Conservation (phyloP, 768 basidiomycete species). For the Rhizopogon vinicolor region DNA sequence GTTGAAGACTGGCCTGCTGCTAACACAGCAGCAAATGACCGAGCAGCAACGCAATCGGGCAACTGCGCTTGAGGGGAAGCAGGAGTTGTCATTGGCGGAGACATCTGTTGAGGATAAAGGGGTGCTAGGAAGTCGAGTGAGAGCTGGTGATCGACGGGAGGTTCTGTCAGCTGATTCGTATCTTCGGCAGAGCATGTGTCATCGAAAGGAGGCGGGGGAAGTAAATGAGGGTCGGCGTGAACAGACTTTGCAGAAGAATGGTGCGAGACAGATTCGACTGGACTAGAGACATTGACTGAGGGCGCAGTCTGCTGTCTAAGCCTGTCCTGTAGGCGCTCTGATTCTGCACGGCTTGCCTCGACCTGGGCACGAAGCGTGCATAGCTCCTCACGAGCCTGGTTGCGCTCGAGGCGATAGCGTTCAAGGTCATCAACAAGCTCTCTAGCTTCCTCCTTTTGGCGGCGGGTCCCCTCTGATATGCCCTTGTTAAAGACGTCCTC, state of each 20-base stretch:
- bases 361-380: conserved; percentile 28
- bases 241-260: conserved; percentile 6
- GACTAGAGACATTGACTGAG: conserved; percentile 3
- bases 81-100: conserved; percentile 23
- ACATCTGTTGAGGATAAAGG: conserved; percentile 15
- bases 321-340: conserved; percentile 25
- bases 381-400: conserved; percentile 29
- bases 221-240: background rate
- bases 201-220: conserved; percentile 3
- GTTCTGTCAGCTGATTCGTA: background rate
- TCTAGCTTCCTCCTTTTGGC: conserved; percentile 34
- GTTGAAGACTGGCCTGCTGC: conserved; percentile 22
- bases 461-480: conserved; percentile 34
- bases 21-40: conserved; percentile 28
- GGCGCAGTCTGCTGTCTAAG: conserved; percentile 8
- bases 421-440: conserved; percentile 30
- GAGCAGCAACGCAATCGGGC: conserved; percentile 29
- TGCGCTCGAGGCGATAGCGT: conserved; percentile 30
- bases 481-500: conserved; percentile 37
- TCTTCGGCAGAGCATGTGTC: conserved; percentile 2
- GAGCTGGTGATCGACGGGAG: conserved; percentile 11
- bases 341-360: conserved; percentile 27
- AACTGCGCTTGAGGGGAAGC: conserved; percentile 30
- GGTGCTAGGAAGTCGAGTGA: conserved; percentile 13
- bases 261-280: conserved; percentile 3